A percentile compares a stretch with the other conserved stretches of the same genome.
phyloP scores from a whole-genome alignment of 208 protist species.

The Vickermania ingenoplastis region DNA sequence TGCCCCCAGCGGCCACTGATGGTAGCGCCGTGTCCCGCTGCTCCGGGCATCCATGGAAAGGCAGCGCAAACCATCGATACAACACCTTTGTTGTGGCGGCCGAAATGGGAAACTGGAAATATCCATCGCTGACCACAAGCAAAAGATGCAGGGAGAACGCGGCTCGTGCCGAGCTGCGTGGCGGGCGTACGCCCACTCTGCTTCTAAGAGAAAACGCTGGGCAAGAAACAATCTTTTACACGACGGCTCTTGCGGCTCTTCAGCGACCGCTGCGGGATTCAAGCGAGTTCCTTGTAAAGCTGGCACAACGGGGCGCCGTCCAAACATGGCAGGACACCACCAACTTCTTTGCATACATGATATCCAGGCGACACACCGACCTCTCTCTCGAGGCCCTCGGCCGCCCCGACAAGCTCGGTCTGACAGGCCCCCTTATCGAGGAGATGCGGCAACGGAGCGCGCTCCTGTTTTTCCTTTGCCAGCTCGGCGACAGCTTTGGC shows the following conservation, averaged over 20 bases:
- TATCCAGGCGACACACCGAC: neutral
- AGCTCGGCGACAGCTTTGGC: neutral
- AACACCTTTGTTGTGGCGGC: no score
- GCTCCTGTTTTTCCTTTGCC: neutral
- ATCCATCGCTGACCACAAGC: no score
- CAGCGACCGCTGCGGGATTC: neutral
- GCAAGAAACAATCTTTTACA: no score
- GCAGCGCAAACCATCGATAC: no score
- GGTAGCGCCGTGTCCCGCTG: no score
- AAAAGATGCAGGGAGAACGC: no score
- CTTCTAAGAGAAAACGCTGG: no score
- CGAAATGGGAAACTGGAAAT: no score
- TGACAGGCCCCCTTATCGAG: neutral
- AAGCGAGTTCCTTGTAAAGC: neutral
- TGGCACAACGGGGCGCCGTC: neutral
- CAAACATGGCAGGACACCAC: neutral
- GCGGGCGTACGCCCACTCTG: no score
- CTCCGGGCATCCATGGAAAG: no score
- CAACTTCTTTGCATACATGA: neutral
- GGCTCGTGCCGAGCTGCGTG: no score
- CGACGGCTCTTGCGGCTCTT: neutral
- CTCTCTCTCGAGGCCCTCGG: neutral
- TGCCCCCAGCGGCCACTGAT: no score
- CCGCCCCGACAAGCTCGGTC: neutral
- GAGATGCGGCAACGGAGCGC: neutral